A percentile compares a stretch with the other conserved stretches of the same genome.
Conservation (phyloP, 2,329 filamentous ascomycete species). For the Cercospora sojina region DNA sequence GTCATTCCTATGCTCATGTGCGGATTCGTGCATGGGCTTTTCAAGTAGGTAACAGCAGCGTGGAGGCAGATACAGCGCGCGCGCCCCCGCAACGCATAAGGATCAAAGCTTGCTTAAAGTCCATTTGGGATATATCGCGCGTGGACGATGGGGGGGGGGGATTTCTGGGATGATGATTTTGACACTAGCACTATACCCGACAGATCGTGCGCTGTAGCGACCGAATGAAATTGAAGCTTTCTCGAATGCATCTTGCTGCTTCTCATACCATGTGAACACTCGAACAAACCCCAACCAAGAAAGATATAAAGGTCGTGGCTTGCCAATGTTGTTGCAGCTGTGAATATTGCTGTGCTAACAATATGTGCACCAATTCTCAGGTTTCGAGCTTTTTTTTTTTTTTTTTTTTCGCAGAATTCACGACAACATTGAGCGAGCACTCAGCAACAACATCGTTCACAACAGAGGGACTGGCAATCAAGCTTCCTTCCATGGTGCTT, state of each 20-base stretch:
- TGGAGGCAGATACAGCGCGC: not conserved
- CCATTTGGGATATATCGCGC: not conserved
- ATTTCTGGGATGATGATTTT: not conserved
- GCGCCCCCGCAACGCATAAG: not conserved
- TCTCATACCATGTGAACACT: not conserved
- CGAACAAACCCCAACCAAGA: too few species aligned
- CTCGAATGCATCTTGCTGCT: not conserved
- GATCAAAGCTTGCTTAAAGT: not conserved
- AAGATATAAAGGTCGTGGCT: not conserved
- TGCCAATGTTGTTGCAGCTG: not conserved
- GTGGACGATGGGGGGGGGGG: not conserved
- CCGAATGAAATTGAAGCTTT: not conserved
- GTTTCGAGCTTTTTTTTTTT: too few species aligned
- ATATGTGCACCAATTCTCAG: too few species aligned
- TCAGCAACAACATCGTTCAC: too few species aligned
- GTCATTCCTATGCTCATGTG: conserved; percentile 37
- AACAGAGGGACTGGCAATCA: too few species aligned
- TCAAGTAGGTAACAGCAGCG: conserved; percentile 24
- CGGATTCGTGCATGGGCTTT: conserved; percentile 35
- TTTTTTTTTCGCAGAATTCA: too few species aligned
- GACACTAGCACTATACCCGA: not conserved
- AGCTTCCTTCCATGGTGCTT: too few species aligned
- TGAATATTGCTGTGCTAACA: too few species aligned
- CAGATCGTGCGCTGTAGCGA: not conserved
- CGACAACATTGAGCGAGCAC: too few species aligned